phyloP scores from a whole-genome alignment of 805 yeast genomes.

The Sugiyamaella smithiae region DNA sequence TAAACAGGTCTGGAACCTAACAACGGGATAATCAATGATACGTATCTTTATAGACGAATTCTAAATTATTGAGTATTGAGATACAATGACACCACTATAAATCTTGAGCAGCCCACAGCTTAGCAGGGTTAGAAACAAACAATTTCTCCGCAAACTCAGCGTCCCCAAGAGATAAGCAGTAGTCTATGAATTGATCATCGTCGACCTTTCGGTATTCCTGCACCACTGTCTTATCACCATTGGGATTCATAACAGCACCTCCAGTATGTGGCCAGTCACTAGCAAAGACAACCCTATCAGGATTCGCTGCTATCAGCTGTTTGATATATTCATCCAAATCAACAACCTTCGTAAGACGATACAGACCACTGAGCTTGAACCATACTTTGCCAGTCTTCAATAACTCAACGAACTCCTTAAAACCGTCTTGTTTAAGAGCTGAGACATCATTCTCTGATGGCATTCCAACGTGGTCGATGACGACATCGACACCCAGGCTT shows the following conservation, averaged over 20 bases:
- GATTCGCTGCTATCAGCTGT: constrained; percentile 8
- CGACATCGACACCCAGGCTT: constrained; percentile 11
- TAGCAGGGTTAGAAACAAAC: constrained; percentile 11
- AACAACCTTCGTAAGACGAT: constrained; percentile 6
- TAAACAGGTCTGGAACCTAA: too few species aligned
- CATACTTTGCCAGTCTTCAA: constrained; percentile 5
- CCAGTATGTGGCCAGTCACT: constrained; percentile 16
- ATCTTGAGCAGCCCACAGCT: constrained; percentile 6
- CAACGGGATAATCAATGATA: too few species aligned
- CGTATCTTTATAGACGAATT: too few species aligned
- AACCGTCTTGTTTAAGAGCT: constrained; percentile 1
- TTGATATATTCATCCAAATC: constrained; percentile 4
- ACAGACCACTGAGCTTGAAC: constrained; percentile 6
- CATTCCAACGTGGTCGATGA: constrained; percentile 15
- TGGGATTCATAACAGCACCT: constrained; percentile 9
- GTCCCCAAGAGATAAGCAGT: constrained; percentile 11
- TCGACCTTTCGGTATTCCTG: constrained; percentile 8
- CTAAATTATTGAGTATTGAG: too few species aligned
- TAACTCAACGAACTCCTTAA: not conserved
- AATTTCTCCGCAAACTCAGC: constrained; percentile 7
- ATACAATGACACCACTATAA: not conserved
- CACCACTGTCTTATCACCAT: not conserved
- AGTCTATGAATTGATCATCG: constrained; percentile 3
- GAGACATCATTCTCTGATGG: constrained; percentile 8
- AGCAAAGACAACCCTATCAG: constrained; percentile 14